Conservation (phyloP, 306 rosid species). For the Argentina anserina region DNA sequence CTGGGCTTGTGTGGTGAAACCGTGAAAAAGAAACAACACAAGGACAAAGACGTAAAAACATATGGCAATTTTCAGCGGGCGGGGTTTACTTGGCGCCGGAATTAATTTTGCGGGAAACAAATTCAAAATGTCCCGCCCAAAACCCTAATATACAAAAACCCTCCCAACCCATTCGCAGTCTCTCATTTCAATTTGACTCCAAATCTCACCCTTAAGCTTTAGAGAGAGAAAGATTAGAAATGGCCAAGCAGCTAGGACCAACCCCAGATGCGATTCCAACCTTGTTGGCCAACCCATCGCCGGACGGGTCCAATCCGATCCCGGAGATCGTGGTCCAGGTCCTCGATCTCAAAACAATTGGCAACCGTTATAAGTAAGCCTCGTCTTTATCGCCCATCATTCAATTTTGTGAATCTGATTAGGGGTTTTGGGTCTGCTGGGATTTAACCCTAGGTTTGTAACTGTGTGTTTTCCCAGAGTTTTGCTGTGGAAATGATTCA, state of each 20-base stretch:
- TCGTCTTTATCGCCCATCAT: neutral
- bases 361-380: constrained; percentile 63
- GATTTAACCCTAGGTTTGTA: neutral
- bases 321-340: constrained; percentile 69
- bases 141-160: constrained; percentile 20
- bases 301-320: constrained; percentile 50
- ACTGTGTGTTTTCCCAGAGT: neutral
- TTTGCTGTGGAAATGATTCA: neutral
- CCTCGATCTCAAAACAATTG: constrained; percentile 58
- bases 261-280: constrained; percentile 54
- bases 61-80: neutral
- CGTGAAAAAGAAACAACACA: neutral
- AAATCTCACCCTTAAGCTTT: neutral
- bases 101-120: constrained; percentile 20
- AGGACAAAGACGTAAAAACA: neutral
- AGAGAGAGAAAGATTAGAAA: constrained; percentile 27
- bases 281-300: constrained; percentile 54
- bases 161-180: neutral
- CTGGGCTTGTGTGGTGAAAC: too few relatives aligned
- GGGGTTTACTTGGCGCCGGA: constrained; percentile 12
- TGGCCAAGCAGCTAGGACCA: constrained; percentile 40
- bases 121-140: constrained; percentile 26
- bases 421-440: neutral
- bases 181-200: too few relatives aligned
- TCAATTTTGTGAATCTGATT: neutral